Base-by-base conservation (phyloP, 495 filamentous ascomycete species). In the Trichocladium uniseriatum region DNA sequence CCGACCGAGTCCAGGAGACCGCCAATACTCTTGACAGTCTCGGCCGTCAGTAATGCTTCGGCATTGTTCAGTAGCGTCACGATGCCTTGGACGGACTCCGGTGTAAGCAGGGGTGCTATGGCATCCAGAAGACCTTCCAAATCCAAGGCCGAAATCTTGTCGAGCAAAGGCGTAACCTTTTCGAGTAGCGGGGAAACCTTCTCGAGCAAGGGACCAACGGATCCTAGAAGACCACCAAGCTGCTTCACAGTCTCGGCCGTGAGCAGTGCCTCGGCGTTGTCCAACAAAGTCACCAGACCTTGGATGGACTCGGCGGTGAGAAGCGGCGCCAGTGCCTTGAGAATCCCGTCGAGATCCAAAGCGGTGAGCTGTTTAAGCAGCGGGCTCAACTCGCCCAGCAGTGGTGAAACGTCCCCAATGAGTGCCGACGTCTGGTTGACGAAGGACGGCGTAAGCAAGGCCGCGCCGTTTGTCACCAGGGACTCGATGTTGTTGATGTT, bases 231-330 rank as follows among this genome's bases (percentile, higher is more conserved):
- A 7, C 39, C 39, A 1, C 39, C 22, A 15, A 41, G 6, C 3
- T n/a, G 10, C 21, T 41, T 41, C 5, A 41, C 39, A n/a, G 15
- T n/a, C 1, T 41, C 39, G 2, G 39, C 39, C 39, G 39, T 41
- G 2, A 41, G 10, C 11, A 41, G 21, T 0, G 21, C 20, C 3
- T 15, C 20, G 9, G 39, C 39, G 14, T 41, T 41, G 13, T 28
- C n/a, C 2, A 73, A 46, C 15, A 75, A 51, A 21, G 49, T 62
- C 37, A 66, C 57, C 8, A 74, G 60, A n/a, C 60, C 60, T 36
- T 68, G 59, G n/a, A 72, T 58, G 10, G 69, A 66, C 20, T 65
- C 58, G 13, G 56, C 52, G 10, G 58, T 61, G 27, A 75, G 56
- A 7, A 74, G 58, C 11, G 63, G 63, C 2, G 38, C 48, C 2